These are phyloP conservation scores for Bretschneidera sinensis DNA, from an alignment of 345 rosid genomes.

Conservation along the genomic window DNA sequence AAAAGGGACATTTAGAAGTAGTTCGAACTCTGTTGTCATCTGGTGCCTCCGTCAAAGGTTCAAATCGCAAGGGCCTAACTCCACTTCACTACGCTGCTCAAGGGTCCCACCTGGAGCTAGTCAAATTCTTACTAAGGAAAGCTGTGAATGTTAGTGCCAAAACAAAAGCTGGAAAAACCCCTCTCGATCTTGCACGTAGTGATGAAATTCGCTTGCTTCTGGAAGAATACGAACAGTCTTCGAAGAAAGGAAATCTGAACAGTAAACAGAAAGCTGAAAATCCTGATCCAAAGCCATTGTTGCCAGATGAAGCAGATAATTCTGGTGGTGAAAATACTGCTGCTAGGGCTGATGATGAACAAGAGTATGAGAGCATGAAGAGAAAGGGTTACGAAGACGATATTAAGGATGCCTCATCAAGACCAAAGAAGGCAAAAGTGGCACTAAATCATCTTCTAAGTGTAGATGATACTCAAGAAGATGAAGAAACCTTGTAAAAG, in stretches of 20 bases:
- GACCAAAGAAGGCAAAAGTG: conserved; percentile 56
- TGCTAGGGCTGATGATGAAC: conserved; percentile 1
- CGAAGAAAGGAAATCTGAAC: conserved; percentile 24
- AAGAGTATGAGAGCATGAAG: conserved; percentile 34
- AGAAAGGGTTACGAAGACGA: conserved; percentile 42
- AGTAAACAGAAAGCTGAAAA: conserved; percentile 28
- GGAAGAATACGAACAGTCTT: conserved; percentile 48
- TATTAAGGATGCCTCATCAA: conserved; percentile 25
- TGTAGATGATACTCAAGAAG: conserved; percentile 54
- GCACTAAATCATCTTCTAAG: conserved; percentile 61
- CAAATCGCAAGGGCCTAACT: conserved; percentile 79
- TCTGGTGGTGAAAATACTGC: conserved; percentile 24
- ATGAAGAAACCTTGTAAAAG: conserved; percentile 14
- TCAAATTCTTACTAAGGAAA: conserved; percentile 70
- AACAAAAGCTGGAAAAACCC: conserved; percentile 79
- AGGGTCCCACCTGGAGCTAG: conserved; percentile 74
- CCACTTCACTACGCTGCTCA: conserved; percentile 93
- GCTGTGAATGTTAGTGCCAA: conserved; percentile 55
- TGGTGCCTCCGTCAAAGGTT: conserved; percentile 64
- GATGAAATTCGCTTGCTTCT: conserved; percentile 51
- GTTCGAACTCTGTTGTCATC: conserved; percentile 51
- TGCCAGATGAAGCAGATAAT: conserved; percentile 22
- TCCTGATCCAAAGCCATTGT: conserved; percentile 29
- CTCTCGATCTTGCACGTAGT: conserved; percentile 62
- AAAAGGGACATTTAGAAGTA: conserved; percentile 83